These are phyloP conservation scores for Cruciata laevipes DNA, from an alignment of 257 asterid genomes.

Conservation along the genomic window DNA sequence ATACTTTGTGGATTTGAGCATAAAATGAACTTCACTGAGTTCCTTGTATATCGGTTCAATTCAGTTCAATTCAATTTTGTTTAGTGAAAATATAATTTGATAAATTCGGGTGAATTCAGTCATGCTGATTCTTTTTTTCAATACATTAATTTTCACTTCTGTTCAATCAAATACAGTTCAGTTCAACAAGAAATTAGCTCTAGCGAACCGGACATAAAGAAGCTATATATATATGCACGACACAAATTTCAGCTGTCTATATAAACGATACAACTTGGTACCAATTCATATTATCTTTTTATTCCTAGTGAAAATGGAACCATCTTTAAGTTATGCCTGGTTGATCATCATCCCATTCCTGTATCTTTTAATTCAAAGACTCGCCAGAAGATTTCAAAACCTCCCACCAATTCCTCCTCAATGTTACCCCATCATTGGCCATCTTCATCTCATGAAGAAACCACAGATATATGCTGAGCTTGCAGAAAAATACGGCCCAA, in stretches of 20 bases:
- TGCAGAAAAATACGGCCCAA: constrained; percentile 41
- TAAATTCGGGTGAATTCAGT: too few relatives aligned
- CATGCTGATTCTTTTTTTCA: too few relatives aligned
- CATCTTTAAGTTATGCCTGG: not conserved
- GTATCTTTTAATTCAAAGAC: not conserved
- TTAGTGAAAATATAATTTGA: too few relatives aligned
- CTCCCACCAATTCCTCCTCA: constrained; percentile 41
- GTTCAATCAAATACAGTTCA: too few relatives aligned
- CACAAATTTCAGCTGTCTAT: not conserved
- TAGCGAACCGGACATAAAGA: too few relatives aligned
- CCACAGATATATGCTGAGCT: constrained; percentile 32
- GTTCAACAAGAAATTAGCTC: too few relatives aligned
- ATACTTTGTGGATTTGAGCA: too few relatives aligned
- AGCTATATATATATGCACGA: too few relatives aligned
- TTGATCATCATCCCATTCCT: not conserved
- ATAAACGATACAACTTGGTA: not conserved
- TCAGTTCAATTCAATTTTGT: too few relatives aligned
- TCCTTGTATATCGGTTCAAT: too few relatives aligned
- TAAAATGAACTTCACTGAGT: too few relatives aligned
- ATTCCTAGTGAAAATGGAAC: not conserved
- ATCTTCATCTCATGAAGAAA: constrained; percentile 47
- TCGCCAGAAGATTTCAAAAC: not conserved
- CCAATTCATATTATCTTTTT: not conserved
- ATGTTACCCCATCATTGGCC: constrained; percentile 44
- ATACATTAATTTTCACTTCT: too few relatives aligned